Percentiles rank a stretch among this genome's conserved stretches.
phyloP scores from a whole-genome alignment of 352 stramenopile genomes.

The Thraustochytrium sp. region DNA sequence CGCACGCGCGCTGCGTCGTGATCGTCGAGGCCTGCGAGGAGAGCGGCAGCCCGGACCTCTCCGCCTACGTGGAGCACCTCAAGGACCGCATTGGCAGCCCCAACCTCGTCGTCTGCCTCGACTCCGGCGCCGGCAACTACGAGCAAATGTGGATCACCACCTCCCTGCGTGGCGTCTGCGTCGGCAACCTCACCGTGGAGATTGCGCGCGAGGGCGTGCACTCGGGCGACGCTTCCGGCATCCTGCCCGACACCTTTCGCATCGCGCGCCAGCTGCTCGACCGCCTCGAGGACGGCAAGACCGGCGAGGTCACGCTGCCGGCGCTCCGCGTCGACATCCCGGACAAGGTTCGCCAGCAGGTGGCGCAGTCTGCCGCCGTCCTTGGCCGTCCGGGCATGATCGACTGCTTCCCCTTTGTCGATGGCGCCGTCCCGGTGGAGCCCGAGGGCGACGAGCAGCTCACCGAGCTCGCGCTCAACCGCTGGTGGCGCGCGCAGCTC shows the following conservation, averaged over 20 bases:
- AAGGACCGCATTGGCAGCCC: slow-evolving; percentile 30
- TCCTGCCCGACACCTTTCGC: slow-evolving; percentile 36
- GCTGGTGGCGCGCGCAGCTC: slow-evolving; percentile 29
- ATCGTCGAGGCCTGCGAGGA: slow-evolving; percentile 37
- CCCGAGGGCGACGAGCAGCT: slow-evolving; percentile 33
- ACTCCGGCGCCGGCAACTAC: slow-evolving; percentile 32
- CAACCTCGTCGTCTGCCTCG: slow-evolving; percentile 40
- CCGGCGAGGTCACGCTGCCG: neutral
- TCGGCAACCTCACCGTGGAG: slow-evolving; percentile 26
- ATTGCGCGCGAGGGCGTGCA: slow-evolving; percentile 29
- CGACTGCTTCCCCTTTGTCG: slow-evolving; percentile 28
- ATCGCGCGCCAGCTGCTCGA: slow-evolving; percentile 24
- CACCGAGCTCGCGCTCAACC: slow-evolving; percentile 31
- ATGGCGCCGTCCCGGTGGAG: slow-evolving; percentile 14
- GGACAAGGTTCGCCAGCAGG: slow-evolving; percentile 7
- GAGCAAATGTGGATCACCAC: slow-evolving; percentile 37
- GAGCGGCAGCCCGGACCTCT: neutral
- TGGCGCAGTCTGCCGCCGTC: neutral
- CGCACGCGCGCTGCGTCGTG: slow-evolving; percentile 22
- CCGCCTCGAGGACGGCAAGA: slow-evolving; percentile 24
- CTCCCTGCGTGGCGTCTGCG: slow-evolving; percentile 34
- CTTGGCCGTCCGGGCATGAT: slow-evolving; percentile 25
- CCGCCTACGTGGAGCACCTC: slow-evolving; percentile 2
- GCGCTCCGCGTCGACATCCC: slow-evolving; percentile 18
- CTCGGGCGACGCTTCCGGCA: slow-evolving; percentile 26